Evolutionary conservation across 345 rosid species (phyloP), one percentile per base, ranked within the genome.

Genomic region (Citrus trifoliata): DNA sequence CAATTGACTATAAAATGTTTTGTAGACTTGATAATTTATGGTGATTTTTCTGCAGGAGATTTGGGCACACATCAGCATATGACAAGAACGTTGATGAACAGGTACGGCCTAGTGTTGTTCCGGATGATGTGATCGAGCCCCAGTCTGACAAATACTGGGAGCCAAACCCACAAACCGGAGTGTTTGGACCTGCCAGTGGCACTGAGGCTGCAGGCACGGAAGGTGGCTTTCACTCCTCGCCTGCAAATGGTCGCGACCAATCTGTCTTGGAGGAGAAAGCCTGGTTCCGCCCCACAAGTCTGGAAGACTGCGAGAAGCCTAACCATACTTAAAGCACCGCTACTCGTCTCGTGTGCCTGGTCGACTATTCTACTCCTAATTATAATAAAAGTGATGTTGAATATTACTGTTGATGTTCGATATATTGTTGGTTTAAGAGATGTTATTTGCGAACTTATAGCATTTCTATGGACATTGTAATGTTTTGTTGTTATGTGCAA

Each of bases 141-240:
- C 78, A 85, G 56, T 85, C 98, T 7, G 91, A 92, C 37, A 86
- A 95, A 79, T 95, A 95, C 75, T 95, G 98, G 98, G 93, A 91
- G n/a, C 98, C 98, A 5, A 91, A 95, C 76, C 98, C 98, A 3
- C 87, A 85, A 77, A 95, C 98, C 0, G 98, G 98, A 67, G 94
- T 95, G 67, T 95, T 95, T 35, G 97, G 98, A 24, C 98, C 98
- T 4, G 87, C 89, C 28, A 10, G 86, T 3, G 86, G 88, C 28
- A 10, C 87, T 0, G 91, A 85, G 28, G 79, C 62, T 24, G 80
- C 83, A 2, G 87, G 78, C 3, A 79, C 63, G 38, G 82, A 37
- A 10, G 28, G 21, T 32, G 61, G 68, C 62, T 18, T 73, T 48
- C 73, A 68, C 56, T 62, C 87, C 68, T 59, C 86, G 5, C 5